Percentiles rank a stretch among this genome's conserved stretches.
These are phyloP conservation scores for Coelastrella sp. DNA, from an alignment of 139 green algal species.

Conservation along the genomic window DNA sequence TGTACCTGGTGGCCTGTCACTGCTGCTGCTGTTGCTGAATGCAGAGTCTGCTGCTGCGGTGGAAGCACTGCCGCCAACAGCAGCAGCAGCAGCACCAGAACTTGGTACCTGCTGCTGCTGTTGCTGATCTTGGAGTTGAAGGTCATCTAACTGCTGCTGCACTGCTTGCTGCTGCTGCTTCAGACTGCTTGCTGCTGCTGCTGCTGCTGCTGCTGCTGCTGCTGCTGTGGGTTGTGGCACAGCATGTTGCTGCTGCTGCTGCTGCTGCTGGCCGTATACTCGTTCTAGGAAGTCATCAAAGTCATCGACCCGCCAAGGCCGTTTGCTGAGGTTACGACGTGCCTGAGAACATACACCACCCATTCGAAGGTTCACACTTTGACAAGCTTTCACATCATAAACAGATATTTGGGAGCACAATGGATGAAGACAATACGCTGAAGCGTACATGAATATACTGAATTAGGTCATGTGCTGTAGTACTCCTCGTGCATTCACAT, in stretches of 20 bases:
- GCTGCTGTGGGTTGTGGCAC: background rate
- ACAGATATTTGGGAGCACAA: too few species aligned
- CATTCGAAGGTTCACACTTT: too few species aligned
- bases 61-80: background rate
- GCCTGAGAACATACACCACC: constrained; percentile 21
- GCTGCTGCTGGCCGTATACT: constrained; percentile 43
- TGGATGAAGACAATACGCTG: too few species aligned
- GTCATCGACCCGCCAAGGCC: constrained; percentile 93
- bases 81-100: background rate
- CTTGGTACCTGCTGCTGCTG: background rate
- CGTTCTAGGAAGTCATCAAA: constrained; percentile 79
- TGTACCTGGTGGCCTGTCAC: background rate
- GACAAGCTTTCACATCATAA: too few species aligned
- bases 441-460: too few species aligned
- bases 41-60: background rate
- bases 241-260: constrained; percentile 17
- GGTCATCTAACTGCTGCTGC: background rate
- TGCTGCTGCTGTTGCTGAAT: constrained; percentile 22
- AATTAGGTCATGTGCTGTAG: too few species aligned
- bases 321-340: constrained; percentile 64
- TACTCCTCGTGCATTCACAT: too few species aligned
- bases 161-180: background rate
- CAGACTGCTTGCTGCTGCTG: constrained; percentile 11
- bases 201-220: constrained; percentile 20
- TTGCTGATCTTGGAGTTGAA: constrained; percentile 10